These are phyloP conservation scores for Echium plantagineum DNA, from an alignment of 257 asterid species.

Conservation along the genomic window DNA sequence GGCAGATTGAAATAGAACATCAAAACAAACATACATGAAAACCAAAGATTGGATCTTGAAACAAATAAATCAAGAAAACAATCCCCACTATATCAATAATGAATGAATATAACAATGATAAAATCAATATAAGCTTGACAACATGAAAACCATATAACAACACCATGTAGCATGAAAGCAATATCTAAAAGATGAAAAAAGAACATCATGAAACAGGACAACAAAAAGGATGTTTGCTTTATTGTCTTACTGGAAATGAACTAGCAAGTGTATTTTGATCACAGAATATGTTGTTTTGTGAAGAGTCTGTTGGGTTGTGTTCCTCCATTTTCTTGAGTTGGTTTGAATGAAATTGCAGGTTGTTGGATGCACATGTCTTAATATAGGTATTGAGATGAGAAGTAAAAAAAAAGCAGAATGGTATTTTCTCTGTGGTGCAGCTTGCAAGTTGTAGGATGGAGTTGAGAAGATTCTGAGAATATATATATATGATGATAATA, in stretches of 20 bases:
- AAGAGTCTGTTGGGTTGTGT: constrained; percentile 15
- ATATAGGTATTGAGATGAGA: background rate
- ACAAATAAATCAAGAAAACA: too few species aligned
- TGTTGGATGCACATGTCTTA: constrained; percentile 60
- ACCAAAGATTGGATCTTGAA: too few species aligned
- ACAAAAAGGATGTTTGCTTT: too few species aligned
- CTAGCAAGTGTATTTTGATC: constrained; percentile 16
- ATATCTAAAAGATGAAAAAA: too few species aligned
- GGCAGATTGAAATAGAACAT: too few species aligned
- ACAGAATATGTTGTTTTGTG: constrained; percentile 12
- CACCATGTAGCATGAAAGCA: too few species aligned
- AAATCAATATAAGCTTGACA: too few species aligned
- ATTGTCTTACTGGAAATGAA: constrained; percentile 46
- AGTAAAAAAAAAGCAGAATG: background rate
- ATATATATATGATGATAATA: constrained; percentile 12
- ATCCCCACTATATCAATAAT: too few species aligned
- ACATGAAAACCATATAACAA: too few species aligned
- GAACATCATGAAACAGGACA: too few species aligned
- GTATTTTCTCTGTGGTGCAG: background rate
- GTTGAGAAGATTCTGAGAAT: constrained; percentile 42
- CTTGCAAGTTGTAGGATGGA: constrained; percentile 20
- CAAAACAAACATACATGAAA: too few species aligned
- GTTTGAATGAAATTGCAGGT: constrained; percentile 31
- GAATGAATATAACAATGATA: too few species aligned
- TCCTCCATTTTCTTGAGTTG: constrained; percentile 22